phyloP scores from a whole-genome alignment of 2,329 filamentous ascomycete genomes.

The Orbilia oligospora region DNA sequence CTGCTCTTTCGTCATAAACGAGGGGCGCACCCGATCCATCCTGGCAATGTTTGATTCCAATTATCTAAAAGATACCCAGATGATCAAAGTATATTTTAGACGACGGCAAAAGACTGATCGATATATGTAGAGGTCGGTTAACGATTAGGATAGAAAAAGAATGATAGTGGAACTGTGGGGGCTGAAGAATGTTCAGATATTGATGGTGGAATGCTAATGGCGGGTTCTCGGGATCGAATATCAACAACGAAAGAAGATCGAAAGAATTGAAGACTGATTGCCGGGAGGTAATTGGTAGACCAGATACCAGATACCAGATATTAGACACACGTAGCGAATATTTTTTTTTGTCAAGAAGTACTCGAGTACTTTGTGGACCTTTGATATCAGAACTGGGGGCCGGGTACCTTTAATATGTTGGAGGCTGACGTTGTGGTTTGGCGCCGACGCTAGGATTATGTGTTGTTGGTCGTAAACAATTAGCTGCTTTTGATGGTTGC shows the following conservation, averaged over 20 bases:
- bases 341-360: slow-evolving; percentile 11
- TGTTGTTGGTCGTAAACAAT: slow-evolving; percentile 55
- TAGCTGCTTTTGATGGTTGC: slow-evolving; percentile 52
- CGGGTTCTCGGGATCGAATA: slow-evolving; percentile 30
- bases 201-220: slow-evolving; percentile 49
- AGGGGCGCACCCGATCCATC: slow-evolving; percentile 60
- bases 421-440: slow-evolving; percentile 33
- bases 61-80: neutral
- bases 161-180: slow-evolving; percentile 22
- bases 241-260: slow-evolving; percentile 41
- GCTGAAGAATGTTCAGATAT: slow-evolving; percentile 41
- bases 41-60: neutral
- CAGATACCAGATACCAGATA: slow-evolving; percentile 48
- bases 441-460: slow-evolving; percentile 28
- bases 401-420: slow-evolving; percentile 43
- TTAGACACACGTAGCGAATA: slow-evolving; percentile 8
- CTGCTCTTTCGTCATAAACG: slow-evolving; percentile 65
- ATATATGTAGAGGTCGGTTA: slow-evolving; percentile 34
- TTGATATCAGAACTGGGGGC: slow-evolving; percentile 30
- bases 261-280: slow-evolving; percentile 36
- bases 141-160: slow-evolving; percentile 25
- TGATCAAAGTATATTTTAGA: slow-evolving; percentile 9
- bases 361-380: slow-evolving; percentile 24
- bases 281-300: slow-evolving; percentile 18
- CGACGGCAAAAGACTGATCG: slow-evolving; percentile 6